A percentile compares a stretch with the other conserved stretches of the same genome.
phyloP scores from a whole-genome alignment of 371 early-diverging fungal genomes.

The Mortierella sp. region DNA sequence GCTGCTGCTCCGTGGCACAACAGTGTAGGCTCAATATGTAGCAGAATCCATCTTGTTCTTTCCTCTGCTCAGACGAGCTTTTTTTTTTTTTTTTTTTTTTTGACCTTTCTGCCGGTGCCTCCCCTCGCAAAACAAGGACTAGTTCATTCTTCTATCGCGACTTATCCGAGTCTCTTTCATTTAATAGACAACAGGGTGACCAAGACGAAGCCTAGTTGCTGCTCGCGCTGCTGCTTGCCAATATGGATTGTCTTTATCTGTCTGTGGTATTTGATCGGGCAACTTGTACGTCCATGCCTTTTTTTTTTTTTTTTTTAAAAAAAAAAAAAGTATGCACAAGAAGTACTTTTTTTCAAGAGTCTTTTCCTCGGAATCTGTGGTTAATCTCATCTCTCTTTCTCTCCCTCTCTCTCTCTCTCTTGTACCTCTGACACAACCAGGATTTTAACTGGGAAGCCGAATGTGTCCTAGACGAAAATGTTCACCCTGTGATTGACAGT shows the following conservation, averaged over 20 bases:
- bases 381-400: neutral
- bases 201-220: constrained; percentile 16
- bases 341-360: neutral
- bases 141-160: neutral
- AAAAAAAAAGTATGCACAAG: neutral
- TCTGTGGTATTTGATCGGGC: constrained; percentile 10
- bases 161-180: too few relatives aligned
- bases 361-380: neutral
- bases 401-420: neutral
- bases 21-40: too few relatives aligned
- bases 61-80: too few relatives aligned
- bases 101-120: too few relatives aligned
- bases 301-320: neutral
- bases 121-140: too few relatives aligned
- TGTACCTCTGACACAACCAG: neutral
- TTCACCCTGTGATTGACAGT: neutral
- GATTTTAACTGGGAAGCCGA: neutral
- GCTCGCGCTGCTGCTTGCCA: constrained; percentile 26
- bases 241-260: constrained; percentile 12
- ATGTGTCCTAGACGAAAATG: constrained; percentile 4
- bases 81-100: too few relatives aligned
- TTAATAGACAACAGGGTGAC: neutral
- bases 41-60: too few relatives aligned
- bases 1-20: too few relatives aligned
- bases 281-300: constrained; percentile 16